These are phyloP conservation scores for Tulasnella sp. DNA, from an alignment of 768 basidiomycete species.

Conservation along the genomic window DNA sequence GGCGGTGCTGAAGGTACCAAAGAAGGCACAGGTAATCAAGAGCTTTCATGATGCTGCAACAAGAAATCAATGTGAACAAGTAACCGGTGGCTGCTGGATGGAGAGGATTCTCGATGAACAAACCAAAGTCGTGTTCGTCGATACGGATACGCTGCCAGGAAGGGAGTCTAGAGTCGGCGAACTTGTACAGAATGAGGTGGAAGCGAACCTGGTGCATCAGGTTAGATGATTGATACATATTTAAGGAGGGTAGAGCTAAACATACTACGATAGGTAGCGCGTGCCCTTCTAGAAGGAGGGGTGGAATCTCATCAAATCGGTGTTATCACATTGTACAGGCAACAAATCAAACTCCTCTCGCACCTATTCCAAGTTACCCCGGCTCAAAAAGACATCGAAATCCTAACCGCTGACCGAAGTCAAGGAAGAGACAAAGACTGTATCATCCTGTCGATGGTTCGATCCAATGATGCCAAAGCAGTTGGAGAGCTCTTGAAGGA, in stretches of 20 bases:
- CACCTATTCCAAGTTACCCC: slow-evolving; percentile 43
- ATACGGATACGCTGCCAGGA: slow-evolving; percentile 75
- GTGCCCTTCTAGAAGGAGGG: slow-evolving; percentile 52
- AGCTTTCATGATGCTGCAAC: too few relatives aligned
- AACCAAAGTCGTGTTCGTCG: slow-evolving; percentile 87
- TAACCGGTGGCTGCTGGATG: slow-evolving; percentile 51
- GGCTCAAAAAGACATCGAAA: slow-evolving; percentile 43
- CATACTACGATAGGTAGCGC: slow-evolving; percentile 40
- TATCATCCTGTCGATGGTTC: slow-evolving; percentile 82
- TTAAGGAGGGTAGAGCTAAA: slow-evolving; percentile 31
- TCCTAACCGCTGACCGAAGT: slow-evolving; percentile 83
- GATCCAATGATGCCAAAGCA: slow-evolving; percentile 72
- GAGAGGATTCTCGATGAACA: slow-evolving; percentile 46
- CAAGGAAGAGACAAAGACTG: slow-evolving; percentile 95
- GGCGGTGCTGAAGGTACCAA: slow-evolving; percentile 42
- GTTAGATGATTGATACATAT: slow-evolving; percentile 20
- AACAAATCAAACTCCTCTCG: slow-evolving; percentile 83
- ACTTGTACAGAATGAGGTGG: slow-evolving; percentile 77
- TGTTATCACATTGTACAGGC: slow-evolving; percentile 82
- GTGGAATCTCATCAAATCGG: slow-evolving; percentile 61
- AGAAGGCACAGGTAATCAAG: slow-evolving; percentile 31
- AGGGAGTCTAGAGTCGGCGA: slow-evolving; percentile 72
- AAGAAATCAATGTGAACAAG: too few relatives aligned
- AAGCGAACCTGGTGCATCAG: slow-evolving; percentile 40
- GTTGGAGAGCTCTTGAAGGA: slow-evolving; percentile 88